These are phyloP conservation scores for Aspergillus homomorphus DNA, from an alignment of 495 filamentous ascomycete species.

Conservation along the genomic window DNA sequence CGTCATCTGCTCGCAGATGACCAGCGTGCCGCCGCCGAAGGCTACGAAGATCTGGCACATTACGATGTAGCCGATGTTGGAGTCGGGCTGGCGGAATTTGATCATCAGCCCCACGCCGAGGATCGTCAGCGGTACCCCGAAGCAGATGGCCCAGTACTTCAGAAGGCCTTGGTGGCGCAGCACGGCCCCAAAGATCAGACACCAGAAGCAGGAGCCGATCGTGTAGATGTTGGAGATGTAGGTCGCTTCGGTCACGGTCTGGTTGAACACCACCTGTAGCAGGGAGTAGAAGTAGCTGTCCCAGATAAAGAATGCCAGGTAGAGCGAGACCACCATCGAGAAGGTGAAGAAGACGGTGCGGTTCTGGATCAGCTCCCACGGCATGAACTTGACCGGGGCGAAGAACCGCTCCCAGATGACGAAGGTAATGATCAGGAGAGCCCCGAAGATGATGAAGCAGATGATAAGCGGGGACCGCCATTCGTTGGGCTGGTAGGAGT, in stretches of 20 bases:
- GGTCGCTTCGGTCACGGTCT: constrained; percentile 53
- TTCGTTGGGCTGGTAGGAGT: constrained; percentile 31
- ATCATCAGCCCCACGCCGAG: constrained; percentile 60
- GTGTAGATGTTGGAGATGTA: constrained; percentile 53
- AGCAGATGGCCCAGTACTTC: constrained; percentile 49
- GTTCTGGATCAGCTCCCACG: constrained; percentile 53
- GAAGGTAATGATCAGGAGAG: constrained; percentile 51
- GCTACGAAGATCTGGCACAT: constrained; percentile 76
- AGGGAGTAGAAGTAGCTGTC: constrained; percentile 63
- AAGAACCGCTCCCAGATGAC: constrained; percentile 53
- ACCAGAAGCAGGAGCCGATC: constrained; percentile 46
- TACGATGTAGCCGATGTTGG: constrained; percentile 60
- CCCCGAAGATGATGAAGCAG: constrained; percentile 52
- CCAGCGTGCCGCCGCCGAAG: constrained; percentile 56
- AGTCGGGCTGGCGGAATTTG: constrained; percentile 58
- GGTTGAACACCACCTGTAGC: constrained; percentile 64
- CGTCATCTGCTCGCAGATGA: constrained; percentile 66
- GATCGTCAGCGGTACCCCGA: constrained; percentile 58
- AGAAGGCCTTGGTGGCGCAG: constrained; percentile 55
- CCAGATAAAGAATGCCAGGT: constrained; percentile 52
- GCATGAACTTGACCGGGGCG: constrained; percentile 56
- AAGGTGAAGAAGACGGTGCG: constrained; percentile 63
- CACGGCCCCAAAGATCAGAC: constrained; percentile 48
- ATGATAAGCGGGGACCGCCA: constrained; percentile 52
- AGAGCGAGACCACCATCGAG: constrained; percentile 51